Evolutionary conservation across 2,329 filamentous ascomycete species (phyloP).

Genomic region (Amylocarpus encephaloides): DNA sequence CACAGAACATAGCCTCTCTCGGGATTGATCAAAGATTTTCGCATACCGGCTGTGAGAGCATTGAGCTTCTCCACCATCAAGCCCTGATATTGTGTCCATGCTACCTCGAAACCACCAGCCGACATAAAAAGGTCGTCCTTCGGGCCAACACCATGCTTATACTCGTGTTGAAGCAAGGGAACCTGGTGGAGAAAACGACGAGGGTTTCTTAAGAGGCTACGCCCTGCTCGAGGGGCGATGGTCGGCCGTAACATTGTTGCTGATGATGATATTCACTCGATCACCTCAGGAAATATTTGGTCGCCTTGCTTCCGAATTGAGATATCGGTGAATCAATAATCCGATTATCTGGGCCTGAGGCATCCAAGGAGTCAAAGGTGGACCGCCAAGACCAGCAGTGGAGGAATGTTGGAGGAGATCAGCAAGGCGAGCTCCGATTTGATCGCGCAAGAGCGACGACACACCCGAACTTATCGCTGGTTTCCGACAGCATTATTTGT

Average conservation of each 20-base stretch:
- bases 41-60: conserved; percentile 61
- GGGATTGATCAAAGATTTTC: conserved; percentile 1
- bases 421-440: conserved; percentile 17
- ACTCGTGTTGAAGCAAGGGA: conserved; percentile 42
- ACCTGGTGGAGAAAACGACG: conserved; percentile 42
- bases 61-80: conserved; percentile 73
- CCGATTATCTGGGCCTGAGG: background rate
- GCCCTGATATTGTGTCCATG: conserved; percentile 78
- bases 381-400: too few relatives aligned
- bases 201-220: conserved; percentile 2
- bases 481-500: too few relatives aligned
- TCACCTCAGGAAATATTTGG: conserved; percentile 1
- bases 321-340: background rate
- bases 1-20: background rate
- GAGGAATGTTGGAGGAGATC: background rate
- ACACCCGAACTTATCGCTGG: background rate
- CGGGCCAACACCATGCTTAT: conserved; percentile 42
- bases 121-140: conserved; percentile 49
- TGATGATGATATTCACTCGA: conserved; percentile 7
- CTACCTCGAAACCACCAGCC: conserved; percentile 60
- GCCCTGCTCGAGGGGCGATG: conserved; percentile 25
- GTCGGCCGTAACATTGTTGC: conserved; percentile 29
- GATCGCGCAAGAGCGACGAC: background rate
- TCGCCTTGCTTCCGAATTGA: background rate
- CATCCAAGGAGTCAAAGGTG: background rate